These are phyloP conservation scores for Diaporthe ilicicola DNA, from an alignment of 2,329 filamentous ascomycete genomes.

Conservation along the genomic window DNA sequence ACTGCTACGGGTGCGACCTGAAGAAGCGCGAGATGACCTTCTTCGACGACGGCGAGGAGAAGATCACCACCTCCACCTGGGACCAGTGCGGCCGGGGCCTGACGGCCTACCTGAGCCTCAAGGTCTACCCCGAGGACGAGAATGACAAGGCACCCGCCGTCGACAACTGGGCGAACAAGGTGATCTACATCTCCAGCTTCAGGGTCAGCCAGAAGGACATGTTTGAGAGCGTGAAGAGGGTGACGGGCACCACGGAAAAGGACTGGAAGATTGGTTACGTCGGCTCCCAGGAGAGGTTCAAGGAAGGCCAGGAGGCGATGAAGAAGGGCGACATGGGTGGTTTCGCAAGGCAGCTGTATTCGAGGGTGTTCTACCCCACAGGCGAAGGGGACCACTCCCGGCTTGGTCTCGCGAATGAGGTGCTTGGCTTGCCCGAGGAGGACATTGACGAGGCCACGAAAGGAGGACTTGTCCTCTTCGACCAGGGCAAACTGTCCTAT, in stretches of 20 bases:
- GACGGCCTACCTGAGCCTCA: slow-evolving; percentile 55
- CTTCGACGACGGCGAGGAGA: slow-evolving; percentile 64
- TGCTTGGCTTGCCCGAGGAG: slow-evolving; percentile 64
- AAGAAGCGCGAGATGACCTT: slow-evolving; percentile 50
- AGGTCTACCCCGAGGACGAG: slow-evolving; percentile 49
- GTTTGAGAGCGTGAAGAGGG: slow-evolving; percentile 65
- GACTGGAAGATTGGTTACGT: slow-evolving; percentile 67
- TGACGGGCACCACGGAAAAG: slow-evolving; percentile 59
- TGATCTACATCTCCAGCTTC: slow-evolving; percentile 64
- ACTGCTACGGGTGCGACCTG: slow-evolving; percentile 59
- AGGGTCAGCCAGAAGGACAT: slow-evolving; percentile 68
- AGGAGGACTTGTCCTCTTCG: slow-evolving; percentile 52
- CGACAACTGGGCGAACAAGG: slow-evolving; percentile 55
- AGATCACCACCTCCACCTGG: slow-evolving; percentile 66
- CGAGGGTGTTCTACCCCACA: slow-evolving; percentile 60
- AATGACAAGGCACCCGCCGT: slow-evolving; percentile 49
- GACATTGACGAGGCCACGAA: slow-evolving; percentile 64
- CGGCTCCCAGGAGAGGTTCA: slow-evolving; percentile 53
- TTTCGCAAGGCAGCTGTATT: slow-evolving; percentile 61
- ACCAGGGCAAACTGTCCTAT: slow-evolving; percentile 7
- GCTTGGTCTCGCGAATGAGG: slow-evolving; percentile 56
- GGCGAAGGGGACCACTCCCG: slow-evolving; percentile 49
- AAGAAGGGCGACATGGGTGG: slow-evolving; percentile 53
- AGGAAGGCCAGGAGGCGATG: slow-evolving; percentile 55
- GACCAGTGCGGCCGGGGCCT: slow-evolving; percentile 63